Base-by-base conservation (phyloP, 176 grass and related monocot species). In the Ananas comosus region DNA sequence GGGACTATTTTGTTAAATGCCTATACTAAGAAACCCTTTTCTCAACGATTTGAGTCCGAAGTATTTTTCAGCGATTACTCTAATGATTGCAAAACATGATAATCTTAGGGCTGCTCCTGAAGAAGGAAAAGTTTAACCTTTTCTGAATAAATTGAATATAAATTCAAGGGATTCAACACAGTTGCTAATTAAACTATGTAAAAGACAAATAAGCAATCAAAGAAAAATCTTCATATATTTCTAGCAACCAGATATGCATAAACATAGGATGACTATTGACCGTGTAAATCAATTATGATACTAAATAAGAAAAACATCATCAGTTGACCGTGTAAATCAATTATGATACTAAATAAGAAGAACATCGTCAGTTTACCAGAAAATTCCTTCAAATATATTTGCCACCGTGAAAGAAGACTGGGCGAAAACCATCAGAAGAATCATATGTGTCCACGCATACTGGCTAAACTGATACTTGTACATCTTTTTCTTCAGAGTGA, bases 401-500 rank as follows among this genome's bases (percentile, higher is more conserved):
- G 87, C 95, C n/a, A 99, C 95, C 11, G 95, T 99, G 66, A 99
- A 99, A 64, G 95, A 81, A 19, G 95, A 99, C 59, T 99, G 95
- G 2, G 64, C 85, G 73, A 86, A 99, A 72, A 99, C 95, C 18
- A 80, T 90, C 63, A 99, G 75, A 84, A 99, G 95, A 67, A 99
- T 99, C 95, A 99, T 99, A 78, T 88, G 95, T 1, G 90, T 99
- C 95, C 95, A 99, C 16, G 95, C 95, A 82, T 99, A 99, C 74
- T 99, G 95, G 78, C 91, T 99, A 69, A 99, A 99, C 73, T 99
- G 95, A 77, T 99, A 99, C 67, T 94, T 99, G 78, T 99, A 99
- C 78, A 80, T 78, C 82, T 94, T 99, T 77, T 99, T 99, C 87
- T 99, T 99, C 61, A 99, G 66, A 76, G 95, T 94, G 59, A 99